Evolutionary conservation across 148 eudicot genomes (phyloP).

Genomic region (Rhododendron simsii): DNA sequence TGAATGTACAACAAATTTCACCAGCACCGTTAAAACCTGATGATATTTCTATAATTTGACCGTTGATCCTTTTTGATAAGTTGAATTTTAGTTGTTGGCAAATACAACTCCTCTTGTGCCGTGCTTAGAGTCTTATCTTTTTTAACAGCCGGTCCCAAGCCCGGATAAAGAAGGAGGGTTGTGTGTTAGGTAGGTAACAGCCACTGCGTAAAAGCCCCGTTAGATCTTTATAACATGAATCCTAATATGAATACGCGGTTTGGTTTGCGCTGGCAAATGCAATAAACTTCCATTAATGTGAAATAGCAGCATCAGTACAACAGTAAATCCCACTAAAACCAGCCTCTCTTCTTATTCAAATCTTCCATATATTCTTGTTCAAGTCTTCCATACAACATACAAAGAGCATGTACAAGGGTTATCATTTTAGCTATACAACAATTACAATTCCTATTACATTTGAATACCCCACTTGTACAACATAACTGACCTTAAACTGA

Average conservation of each 20-base stretch:
- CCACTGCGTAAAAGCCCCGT: background rate
- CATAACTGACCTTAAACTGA: constrained; percentile 88
- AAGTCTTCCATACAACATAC: background rate
- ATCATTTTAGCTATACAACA: constrained; percentile 5
- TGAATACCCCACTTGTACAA: constrained; percentile 22
- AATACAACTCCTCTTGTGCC: background rate
- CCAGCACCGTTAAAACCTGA: background rate
- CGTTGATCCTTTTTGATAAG: background rate
- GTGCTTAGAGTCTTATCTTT: background rate
- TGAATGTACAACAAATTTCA: background rate
- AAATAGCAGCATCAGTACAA: constrained; percentile 6
- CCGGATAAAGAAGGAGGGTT: no score
- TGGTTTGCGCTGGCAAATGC: background rate
- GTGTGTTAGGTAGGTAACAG: background rate
- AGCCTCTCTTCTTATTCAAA: background rate
- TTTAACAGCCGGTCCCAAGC: background rate
- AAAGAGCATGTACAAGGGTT: constrained; percentile 12
- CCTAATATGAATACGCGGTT: background rate
- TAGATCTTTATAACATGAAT: background rate
- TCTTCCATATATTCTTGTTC: background rate
- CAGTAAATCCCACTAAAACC: background rate
- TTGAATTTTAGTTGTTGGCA: background rate
- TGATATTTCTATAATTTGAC: background rate
- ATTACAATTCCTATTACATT: constrained; percentile 23
- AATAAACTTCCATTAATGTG: constrained; percentile 11